Base-by-base conservation (phyloP, 805 yeast species). In the Ogataea allantospora region DNA sequence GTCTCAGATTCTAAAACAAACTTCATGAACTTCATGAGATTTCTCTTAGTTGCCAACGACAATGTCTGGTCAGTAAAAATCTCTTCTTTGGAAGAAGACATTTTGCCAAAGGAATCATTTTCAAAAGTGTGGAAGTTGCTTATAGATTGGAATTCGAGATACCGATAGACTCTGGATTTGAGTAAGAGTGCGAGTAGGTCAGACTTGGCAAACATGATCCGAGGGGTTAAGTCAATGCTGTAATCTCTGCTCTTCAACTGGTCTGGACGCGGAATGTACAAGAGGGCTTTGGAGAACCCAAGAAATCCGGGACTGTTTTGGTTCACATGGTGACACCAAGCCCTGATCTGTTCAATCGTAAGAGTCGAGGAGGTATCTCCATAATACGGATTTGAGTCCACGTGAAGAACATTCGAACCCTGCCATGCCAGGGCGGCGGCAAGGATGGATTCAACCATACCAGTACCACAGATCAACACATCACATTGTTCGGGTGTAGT, bases 371-470 rank as follows among this genome's bases (percentile, higher is more conserved):
- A 73, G 23, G 83, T 73, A 58, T 89, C 98, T 14, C 99, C 99
- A 54, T 93, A 93, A 58, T 86, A 82, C 19, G 78, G 72, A 55
- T 88, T 83, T 28, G 79, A 69, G 60, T 93, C 99, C 20, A 93
- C 78, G 57, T 93, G 99, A 29, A 93, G 67, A 7, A 93, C 97
- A 47, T 75, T 79, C n/a, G 93, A 79, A n/a, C 99, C 99, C 53
- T 88, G 96, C 98, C 99, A 93, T 9, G 97, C 83, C 31, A 93
- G 70, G 0, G 97, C 91, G 9, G 97, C 95, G 0, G 98, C 96
- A 33, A 88, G 63, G 9, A 93, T 80, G 49, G 88, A 78, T 60
- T 93, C 96, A 2, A 80, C 82, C 27, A 93, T 69, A 3, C 98
- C 98, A 0, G 99, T 91, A 24, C 99, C 99, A 47, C 84, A 78